A percentile compares a stretch with the other conserved stretches of the same genome.
Conservation (phyloP, 1,139 yeast species). For the Hyphopichia burtonii region DNA sequence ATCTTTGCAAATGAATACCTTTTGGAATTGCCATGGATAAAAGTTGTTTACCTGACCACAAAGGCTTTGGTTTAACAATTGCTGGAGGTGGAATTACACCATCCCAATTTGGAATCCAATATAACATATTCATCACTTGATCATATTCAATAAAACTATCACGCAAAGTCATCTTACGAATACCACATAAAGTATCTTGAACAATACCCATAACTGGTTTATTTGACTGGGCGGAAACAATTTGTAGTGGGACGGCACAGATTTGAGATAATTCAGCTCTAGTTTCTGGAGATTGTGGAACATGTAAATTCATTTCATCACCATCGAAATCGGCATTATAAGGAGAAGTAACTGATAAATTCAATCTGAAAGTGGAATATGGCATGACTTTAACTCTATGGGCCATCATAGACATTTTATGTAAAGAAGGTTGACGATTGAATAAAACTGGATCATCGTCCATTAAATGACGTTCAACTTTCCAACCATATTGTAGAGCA, state of each 20-base stretch:
- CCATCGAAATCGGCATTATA: conserved; percentile 99
- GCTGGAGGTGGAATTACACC: conserved; percentile 99
- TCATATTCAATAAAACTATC: conserved; percentile 87
- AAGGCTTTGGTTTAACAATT: conserved; percentile 86
- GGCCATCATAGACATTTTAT: conserved; percentile 99
- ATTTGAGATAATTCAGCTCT: conserved; percentile 93
- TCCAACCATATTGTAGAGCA: conserved; percentile 98
- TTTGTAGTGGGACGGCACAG: conserved; percentile 96
- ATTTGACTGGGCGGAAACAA: conserved; percentile 97
- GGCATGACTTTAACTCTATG: conserved; percentile 99
- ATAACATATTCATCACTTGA: conserved; percentile 93
- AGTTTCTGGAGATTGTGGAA: conserved; percentile 98
- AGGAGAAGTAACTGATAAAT: conserved; percentile 95
- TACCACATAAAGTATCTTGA: conserved; percentile 97
- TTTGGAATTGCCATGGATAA: conserved; percentile 90
- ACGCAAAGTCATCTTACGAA: conserved; percentile 90
- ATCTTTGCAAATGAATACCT: conserved; percentile 91
- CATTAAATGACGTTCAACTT: conserved; percentile 96
- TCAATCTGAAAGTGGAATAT: conserved; percentile 93
- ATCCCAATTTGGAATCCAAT: conserved; percentile 99
- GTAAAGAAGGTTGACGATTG: conserved; percentile 98
- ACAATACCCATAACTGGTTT: conserved; percentile 99
- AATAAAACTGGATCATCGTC: conserved; percentile 96
- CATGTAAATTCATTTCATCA: conserved; percentile 99
- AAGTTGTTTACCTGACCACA: conserved; percentile 98